Evolutionary conservation across 345 rosid genomes (phyloP), one percentile per base, ranked within the genome.

Genomic region (Lumnitzera racemosa): DNA sequence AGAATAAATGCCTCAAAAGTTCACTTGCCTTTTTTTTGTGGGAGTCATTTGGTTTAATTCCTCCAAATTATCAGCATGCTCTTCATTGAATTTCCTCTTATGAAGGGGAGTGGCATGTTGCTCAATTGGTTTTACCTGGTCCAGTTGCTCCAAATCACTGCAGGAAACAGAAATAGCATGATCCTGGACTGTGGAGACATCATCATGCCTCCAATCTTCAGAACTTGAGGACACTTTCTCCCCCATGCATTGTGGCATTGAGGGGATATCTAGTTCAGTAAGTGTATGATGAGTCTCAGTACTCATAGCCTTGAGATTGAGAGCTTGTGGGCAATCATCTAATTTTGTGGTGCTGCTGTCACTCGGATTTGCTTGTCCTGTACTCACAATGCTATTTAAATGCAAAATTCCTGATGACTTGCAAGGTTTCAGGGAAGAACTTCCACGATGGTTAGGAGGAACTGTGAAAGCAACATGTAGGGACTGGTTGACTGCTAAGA

Each of bases 371-470:
- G 65, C 20, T 46, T 68, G 69, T 58, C 57, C 23, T 50, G 69
- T 55, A 46, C 69, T 79, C 52, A 75, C 63, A 53, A 85, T 58
- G 70, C 81, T 80, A 65, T 82, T 82, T 56, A 78, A 77, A 78
- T 85, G 86, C 71, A 82, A 70, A 58, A 85, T 76, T 25, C 85
- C 79, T 6, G 78, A 76, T 12, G 80, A 80, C 69, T 68, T 80
- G 58, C 81, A 65, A 58, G 73, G 63, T 46, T 62, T 49, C 49
- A 72, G 43, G 29, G 71, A 56, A 67, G 70, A 67, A 58, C 61
- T 75, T 55, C 59, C 75, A 61, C 51, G 15, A 46, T 17, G 15
- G 13, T 46, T 15, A 64, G 61, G 58, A 49, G 66, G 64, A 59
- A 69, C 56, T 58, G 55, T 41, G 29, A 70, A 46, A 20, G 52